Percentiles rank a stretch among this genome's conserved stretches.
Evolutionary conservation across 2,329 filamentous ascomycete genomes (phyloP).

Genomic region (Beauveria sp.): DNA sequence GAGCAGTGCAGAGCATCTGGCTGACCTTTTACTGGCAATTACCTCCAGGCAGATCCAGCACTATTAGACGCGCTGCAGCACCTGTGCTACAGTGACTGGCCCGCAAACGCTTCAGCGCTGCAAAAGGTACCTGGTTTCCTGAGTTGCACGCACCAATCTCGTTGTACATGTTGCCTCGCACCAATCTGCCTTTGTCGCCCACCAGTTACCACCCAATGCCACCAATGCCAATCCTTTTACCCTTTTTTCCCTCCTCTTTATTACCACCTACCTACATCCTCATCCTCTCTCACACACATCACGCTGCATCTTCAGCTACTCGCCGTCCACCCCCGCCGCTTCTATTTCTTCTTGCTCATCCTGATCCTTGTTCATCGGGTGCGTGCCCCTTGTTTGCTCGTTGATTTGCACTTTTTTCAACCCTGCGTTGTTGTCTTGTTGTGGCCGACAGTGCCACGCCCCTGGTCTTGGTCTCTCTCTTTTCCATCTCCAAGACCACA

Average conservation of each 20-base stretch:
- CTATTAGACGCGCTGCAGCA: background rate
- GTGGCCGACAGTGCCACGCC: background rate
- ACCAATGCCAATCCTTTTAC: background rate
- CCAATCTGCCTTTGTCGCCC: background rate
- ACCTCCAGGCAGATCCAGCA: no score
- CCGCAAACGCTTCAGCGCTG: background rate
- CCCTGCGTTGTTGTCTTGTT: background rate
- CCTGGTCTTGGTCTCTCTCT: background rate
- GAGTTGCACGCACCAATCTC: background rate
- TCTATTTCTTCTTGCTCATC: background rate
- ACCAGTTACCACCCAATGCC: background rate
- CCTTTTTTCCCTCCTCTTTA: slow-evolving; percentile 6
- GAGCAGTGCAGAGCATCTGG: background rate
- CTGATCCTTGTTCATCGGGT: background rate
- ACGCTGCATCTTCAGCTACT: background rate
- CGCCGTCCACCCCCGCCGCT: background rate
- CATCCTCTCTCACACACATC: background rate
- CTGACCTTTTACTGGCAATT: background rate
- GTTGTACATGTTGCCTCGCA: background rate
- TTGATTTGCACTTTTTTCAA: slow-evolving; percentile 7
- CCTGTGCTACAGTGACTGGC: background rate
- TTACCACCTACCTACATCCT: background rate
- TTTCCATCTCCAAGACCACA: background rate
- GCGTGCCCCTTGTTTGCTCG: background rate
- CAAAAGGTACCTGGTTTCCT: background rate